Conservation (phyloP, 2,329 filamentous ascomycete species). For the Aspergillus ibericus region DNA sequence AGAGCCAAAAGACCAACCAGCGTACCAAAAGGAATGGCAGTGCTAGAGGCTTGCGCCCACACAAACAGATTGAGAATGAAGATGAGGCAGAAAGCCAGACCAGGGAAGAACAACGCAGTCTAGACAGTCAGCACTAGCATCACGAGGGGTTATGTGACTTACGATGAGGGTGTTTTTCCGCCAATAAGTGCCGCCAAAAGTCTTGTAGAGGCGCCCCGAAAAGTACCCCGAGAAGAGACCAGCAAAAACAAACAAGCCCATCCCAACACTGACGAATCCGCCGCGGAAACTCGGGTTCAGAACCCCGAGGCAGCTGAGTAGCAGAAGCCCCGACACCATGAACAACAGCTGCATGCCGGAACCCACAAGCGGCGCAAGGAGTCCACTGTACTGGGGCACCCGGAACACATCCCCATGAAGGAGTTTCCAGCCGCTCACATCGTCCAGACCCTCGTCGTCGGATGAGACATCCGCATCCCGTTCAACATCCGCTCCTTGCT, state of each 20-base stretch:
- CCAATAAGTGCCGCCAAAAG: conserved; percentile 74
- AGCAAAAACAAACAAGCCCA: conserved; percentile 80
- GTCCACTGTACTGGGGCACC: conserved; percentile 65
- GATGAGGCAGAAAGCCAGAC: conserved; percentile 70
- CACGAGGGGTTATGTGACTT: conserved; percentile 18
- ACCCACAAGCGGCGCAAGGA: conserved; percentile 78
- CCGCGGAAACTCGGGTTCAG: conserved; percentile 87
- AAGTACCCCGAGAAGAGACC: conserved; percentile 86
- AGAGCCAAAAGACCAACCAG: conserved; percentile 70
- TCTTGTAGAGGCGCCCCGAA: conserved; percentile 78
- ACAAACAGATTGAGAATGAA: conserved; percentile 86
- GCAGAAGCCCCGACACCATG: conserved; percentile 71
- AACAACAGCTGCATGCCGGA: conserved; percentile 85
- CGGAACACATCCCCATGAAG: conserved; percentile 87
- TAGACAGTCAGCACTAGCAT: conserved; percentile 26
- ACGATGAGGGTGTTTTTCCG: conserved; percentile 70
- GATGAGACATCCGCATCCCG: conserved; percentile 58
- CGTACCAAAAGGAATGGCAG: conserved; percentile 79
- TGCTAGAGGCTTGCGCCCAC: conserved; percentile 86
- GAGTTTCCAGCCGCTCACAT: conserved; percentile 84
- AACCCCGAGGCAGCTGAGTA: conserved; percentile 72
- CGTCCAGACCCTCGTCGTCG: conserved; percentile 73
- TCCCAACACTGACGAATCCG: conserved; percentile 80
- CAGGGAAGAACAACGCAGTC: conserved; percentile 77
- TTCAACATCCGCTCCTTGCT: conserved; percentile 56